Evolutionary conservation across 257 asterid genomes (phyloP), one percentile per base, ranked within the genome.

Genomic region (Striga asiatica): DNA sequence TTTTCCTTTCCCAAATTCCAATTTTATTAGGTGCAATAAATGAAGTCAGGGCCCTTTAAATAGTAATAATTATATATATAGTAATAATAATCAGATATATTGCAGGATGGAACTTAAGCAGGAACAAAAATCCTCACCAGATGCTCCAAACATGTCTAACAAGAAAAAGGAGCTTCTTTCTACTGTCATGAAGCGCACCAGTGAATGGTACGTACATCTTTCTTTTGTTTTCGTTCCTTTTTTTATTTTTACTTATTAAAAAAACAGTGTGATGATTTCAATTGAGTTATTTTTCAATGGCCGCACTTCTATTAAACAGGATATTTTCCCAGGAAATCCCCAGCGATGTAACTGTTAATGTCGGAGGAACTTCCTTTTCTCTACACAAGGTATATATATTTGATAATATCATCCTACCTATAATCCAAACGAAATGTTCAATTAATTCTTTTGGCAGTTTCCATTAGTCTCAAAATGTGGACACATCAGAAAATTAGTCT

Each of bases 341-440:
- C 0, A 89, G 97, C 42, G 97, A 89, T 68, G 55, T 89, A 35
- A 79, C 78, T 14, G 78, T 85, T 52, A 60, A 42, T 67, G 93
- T 83, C 19, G 87, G 81, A 20, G 94, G 85, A 59, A 55, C 71
- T 56, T 75, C 97, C 23, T 85, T 85, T 68, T 53, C 89, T 62
- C 56, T 89, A 47, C 97, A 89, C 80, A 89, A 89, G 95, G 97
- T 87, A 62, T n/a, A n/a, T n/a, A n/a, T n/a, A n/a, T n/a, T n/a
- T n/a, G n/a, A n/a, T n/a, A n/a, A n/a, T n/a, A n/a, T n/a, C n/a
- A n/a, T n/a, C n/a, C n/a, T n/a, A n/a, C n/a, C n/a, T n/a, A n/a
- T n/a, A n/a, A n/a, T n/a, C n/a, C n/a, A n/a, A n/a, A n/a, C n/a
- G n/a, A n/a, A n/a, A n/a, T n/a, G n/a, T n/a, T n/a, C n/a, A 29